Conservation (phyloP, 2,329 filamentous ascomycete genomes). For the Huntiella savannae region DNA sequence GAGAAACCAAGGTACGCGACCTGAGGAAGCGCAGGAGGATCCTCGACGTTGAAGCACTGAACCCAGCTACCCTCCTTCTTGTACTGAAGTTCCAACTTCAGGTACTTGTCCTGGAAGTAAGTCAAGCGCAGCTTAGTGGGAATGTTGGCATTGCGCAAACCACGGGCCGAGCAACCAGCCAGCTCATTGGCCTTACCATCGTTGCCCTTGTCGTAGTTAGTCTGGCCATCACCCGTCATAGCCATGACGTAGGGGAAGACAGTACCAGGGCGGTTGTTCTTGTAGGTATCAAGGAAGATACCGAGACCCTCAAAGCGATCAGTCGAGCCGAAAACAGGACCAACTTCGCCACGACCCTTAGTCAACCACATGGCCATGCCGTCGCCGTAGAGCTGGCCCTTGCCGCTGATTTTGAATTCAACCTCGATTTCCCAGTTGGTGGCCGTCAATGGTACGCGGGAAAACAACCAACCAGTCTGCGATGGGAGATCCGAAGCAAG, state of each 20-base stretch:
- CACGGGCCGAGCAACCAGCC: constrained; percentile 84
- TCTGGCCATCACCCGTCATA: constrained; percentile 87
- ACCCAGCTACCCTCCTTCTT: constrained; percentile 78
- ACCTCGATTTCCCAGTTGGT: constrained; percentile 98
- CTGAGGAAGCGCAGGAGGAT: constrained; percentile 58
- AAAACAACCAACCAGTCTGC: constrained; percentile 85
- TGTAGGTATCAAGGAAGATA: constrained; percentile 96
- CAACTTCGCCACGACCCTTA: constrained; percentile 64
- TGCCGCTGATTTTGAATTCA: constrained; percentile 84
- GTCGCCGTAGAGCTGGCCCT: constrained; percentile 81
- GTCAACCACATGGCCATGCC: constrained; percentile 97
- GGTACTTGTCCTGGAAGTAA: constrained; percentile 89
- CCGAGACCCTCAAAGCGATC: constrained; percentile 89
- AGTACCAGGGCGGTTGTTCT: constrained; percentile 91
- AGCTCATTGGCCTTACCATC: constrained; percentile 89
- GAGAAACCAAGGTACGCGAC: constrained; percentile 59
- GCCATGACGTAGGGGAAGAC: constrained; percentile 98
- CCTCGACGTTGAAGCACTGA: constrained; percentile 61
- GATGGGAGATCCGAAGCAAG: constrained; percentile 80
- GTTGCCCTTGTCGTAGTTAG: constrained; percentile 74
- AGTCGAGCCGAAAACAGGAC: constrained; percentile 69
- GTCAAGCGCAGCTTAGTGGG: constrained; percentile 77
- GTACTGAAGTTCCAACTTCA: constrained; percentile 86
- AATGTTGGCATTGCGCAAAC: constrained; percentile 59
- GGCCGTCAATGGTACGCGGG: constrained; percentile 78